Conservation (phyloP, 2,329 filamentous ascomycete genomes). For the Talaromyces sp. region DNA sequence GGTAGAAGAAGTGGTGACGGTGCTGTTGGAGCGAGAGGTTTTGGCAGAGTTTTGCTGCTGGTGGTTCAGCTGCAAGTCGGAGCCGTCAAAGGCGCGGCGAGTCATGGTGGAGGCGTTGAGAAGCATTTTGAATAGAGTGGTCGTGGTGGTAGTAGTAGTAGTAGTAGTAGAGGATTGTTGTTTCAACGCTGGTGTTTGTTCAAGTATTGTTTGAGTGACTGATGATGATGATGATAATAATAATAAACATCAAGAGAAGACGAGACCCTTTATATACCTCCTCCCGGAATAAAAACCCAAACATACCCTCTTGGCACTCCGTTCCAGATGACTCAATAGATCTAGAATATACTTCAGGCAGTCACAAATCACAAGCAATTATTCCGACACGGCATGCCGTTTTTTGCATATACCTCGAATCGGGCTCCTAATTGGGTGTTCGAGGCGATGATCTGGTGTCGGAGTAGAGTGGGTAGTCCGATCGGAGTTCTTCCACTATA, state of each 20-base stretch:
- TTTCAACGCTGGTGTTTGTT: not conserved
- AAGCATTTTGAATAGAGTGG: constrained; percentile 6
- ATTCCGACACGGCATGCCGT: not conserved
- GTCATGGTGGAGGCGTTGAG: constrained; percentile 4
- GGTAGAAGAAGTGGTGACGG: not conserved
- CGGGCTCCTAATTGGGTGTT: not conserved
- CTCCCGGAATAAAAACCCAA: not conserved
- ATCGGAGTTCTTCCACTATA: not conserved
- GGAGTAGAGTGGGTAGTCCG: not conserved
- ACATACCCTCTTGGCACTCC: not conserved
- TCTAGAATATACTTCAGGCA: not conserved
- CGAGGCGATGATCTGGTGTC: not conserved
- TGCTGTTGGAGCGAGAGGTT: not conserved
- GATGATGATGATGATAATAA: not conserved
- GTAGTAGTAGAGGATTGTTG: not conserved
- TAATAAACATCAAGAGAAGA: not conserved
- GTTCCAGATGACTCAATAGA: not conserved
- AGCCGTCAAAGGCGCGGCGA: constrained; percentile 7
- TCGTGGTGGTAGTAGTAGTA: no score
- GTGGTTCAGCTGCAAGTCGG: constrained; percentile 6
- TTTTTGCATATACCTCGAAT: not conserved
- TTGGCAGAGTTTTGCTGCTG: not conserved
- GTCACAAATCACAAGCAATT: not conserved
- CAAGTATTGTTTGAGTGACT: not conserved
- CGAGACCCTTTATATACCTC: constrained; percentile 3